Base-by-base conservation (phyloP, 768 basidiomycete species). In the Hemileccinum impolitum region DNA sequence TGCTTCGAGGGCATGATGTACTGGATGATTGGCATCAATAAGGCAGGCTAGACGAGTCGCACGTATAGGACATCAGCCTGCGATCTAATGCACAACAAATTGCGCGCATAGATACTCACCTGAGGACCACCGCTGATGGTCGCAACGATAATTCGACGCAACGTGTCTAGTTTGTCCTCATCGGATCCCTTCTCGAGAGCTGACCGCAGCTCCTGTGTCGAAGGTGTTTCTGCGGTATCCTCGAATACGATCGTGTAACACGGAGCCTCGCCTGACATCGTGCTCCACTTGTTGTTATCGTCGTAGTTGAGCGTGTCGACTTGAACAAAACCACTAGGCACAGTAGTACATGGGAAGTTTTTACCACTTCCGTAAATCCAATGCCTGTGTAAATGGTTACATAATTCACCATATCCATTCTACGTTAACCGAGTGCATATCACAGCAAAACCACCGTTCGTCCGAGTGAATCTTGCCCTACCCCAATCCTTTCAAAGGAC, bases 11-110 rank as follows among this genome's bases (percentile, higher is more conserved):
- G 96, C 78, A 97, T 81, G 54, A 95, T 88, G 72, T 86, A 96
- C 81, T 99, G 96, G 58, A 99, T 98, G 69, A 98, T 87, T 6
- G 94, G 91, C 94, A 99, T 98, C 72, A 97, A 83, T 43, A 97
- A 70, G 45, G 81, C 72, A 17, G 93, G 90, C 93, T 95, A 64
- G 18, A 18, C 44, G 13, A 6, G 43, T 35, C 6, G 23, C 14
- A 43, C 15, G 3, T 39, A 43, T 14, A 15, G 15, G 21, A 32
- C 23, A 30, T 54, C 11, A 58, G 36, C 30, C 18, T 31, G 34
- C n/a, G 9, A 49, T 37, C 15, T 21, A 19, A 31, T 44, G n/a
- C 38, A 31, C 42, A 42, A 25, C 6, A 37, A 28, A 21, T 39
- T 18, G 11, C 19, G 26, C 21, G 12, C 31, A 15, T 7, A 45